A percentile compares a stretch with the other conserved stretches of the same genome.
phyloP scores from a whole-genome alignment of 1,284 basidiomycete species.

The Paramarasmius palmivorus region DNA sequence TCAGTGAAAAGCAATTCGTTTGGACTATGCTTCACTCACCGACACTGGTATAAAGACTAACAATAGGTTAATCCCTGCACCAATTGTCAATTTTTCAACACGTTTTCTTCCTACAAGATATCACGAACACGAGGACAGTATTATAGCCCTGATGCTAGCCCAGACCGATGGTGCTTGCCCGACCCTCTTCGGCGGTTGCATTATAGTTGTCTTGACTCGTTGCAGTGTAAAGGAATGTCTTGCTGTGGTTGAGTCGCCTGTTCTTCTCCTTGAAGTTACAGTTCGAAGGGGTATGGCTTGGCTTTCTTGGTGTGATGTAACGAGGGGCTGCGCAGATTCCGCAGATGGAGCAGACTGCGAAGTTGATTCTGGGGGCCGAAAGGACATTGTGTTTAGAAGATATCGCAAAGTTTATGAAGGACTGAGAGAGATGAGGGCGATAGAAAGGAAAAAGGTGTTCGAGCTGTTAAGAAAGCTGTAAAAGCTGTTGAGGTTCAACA shows the following conservation, averaged over 20 bases:
- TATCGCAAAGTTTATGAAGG: no score
- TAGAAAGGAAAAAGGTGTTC: not conserved
- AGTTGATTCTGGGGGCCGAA: not conserved
- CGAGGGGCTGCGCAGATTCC: not conserved
- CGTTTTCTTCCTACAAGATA: not conserved
- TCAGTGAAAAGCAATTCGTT: not conserved
- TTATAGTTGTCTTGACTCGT: constrained; percentile 22
- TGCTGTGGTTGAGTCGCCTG: not conserved
- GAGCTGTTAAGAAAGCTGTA: constrained; percentile 6
- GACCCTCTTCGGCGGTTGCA: constrained; percentile 35
- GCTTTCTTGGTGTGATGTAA: not conserved
- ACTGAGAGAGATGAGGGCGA: no score
- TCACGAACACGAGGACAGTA: constrained; percentile 52
- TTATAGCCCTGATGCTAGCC: constrained; percentile 48
- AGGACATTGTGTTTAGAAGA: no score
- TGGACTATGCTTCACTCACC: constrained; percentile 40
- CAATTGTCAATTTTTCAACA: constrained; percentile 1
- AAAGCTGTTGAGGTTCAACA: not conserved
- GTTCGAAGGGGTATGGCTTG: not conserved
- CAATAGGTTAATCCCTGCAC: constrained; percentile 65
- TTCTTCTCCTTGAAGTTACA: not conserved
- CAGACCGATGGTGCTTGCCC: constrained; percentile 41
- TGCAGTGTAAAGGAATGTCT: constrained; percentile 13
- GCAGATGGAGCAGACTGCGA: not conserved
- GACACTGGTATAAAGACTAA: constrained; percentile 56